Evolutionary conservation across 108 stramenopile genomes (phyloP), one percentile per base, ranked within the genome.

Genomic region (Mediolabrus comicus): DNA sequence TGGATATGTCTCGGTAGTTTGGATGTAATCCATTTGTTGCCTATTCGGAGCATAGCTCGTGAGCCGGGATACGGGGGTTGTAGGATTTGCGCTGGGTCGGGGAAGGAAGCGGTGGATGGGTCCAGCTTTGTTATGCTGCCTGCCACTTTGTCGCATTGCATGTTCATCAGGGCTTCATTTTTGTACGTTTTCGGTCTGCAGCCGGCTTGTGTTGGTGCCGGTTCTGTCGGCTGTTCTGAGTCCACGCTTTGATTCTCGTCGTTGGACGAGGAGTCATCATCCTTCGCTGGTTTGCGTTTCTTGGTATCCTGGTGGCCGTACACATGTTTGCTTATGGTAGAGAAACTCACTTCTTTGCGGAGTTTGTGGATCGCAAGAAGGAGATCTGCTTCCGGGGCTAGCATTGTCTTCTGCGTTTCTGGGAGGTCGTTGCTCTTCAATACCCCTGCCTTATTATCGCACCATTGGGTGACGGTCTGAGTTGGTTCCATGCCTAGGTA

Each of bases 301-400:
- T n/a, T 43, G 0, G 17, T 30, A 49, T 65, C 43, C 10, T 65
- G 64, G 52, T 65, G 64, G 3, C 64, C 46, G 13, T 49, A 49
- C 0, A 65, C 30, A 12, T 65, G 64, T 30, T 53, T 28, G 19
- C 30, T 49, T 0, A 12, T 6, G 4, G 19, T 19, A 28, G 4
- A 1, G 10, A 3, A 52, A 6, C 27, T 27, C 0, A 49, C 0
- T 30, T 19, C 4, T 26, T 65, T 27, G 0, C 4, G 12, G 2
- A 67, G 31, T n/a, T 54, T 31, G 2, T 67, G 66, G 0, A 67
- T 67, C 2, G 66, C 54, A 4, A 67, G 16, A 17, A 54, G 3
- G 5, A 56, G 1, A 30, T 53, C 66, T 2, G 17, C 54, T 12
- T 56, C 54, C 9, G 54, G 54, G n/a, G 12, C 17, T n/a, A 16